Base-by-base conservation (phyloP, 306 rosid species). In the Vigna radiata region DNA sequence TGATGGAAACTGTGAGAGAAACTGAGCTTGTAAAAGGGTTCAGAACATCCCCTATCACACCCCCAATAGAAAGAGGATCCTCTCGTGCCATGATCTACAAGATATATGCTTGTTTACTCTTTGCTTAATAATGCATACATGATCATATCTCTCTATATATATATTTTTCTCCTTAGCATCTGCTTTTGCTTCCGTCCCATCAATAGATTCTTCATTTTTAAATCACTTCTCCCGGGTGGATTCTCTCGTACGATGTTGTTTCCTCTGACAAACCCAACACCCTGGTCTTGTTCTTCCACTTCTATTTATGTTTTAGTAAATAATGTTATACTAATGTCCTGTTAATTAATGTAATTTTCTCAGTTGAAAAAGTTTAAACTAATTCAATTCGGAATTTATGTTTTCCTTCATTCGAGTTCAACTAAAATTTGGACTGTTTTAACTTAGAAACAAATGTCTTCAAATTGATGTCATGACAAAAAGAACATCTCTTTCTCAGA, bases 31-130 rank as follows among this genome's bases (percentile, higher is more conserved):
- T 75, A 10, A 85, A 85, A 56, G 88, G 86, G 64, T 74, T 56
- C 4, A 85, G 76, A 58, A 85, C 82, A 78, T 85, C 88, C 39
- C 82, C 84, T 6, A 85, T 78, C 8, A 85, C 76, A 59, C 85
- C 66, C 0, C 85, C 85, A 46, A 78, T 53, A 63, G 43, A 63
- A 27, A 78, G 81, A 70, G 84, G 75, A 47, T 85, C 52, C 23
- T 43, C 77, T 0, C 60, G 41, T 25, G 75, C n/a, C 74, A 83
- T 83, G 78, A 33, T 60, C 1, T 39, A 33, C 36, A 59, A 18
- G n/a, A 2, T 65, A 19, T 27, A 21, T 43, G 13, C 43, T 73
- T 44, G 36, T 66, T 66, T 64, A 5, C 1, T 37, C 3, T 41
- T 47, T 31, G n/a, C 43, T 21, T 63, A 49, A 16, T 49, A 15